Evolutionary conservation across 768 basidiomycete species (phyloP), one percentile per base, ranked within the genome.

Genomic region (Tephrocybe sp.): DNA sequence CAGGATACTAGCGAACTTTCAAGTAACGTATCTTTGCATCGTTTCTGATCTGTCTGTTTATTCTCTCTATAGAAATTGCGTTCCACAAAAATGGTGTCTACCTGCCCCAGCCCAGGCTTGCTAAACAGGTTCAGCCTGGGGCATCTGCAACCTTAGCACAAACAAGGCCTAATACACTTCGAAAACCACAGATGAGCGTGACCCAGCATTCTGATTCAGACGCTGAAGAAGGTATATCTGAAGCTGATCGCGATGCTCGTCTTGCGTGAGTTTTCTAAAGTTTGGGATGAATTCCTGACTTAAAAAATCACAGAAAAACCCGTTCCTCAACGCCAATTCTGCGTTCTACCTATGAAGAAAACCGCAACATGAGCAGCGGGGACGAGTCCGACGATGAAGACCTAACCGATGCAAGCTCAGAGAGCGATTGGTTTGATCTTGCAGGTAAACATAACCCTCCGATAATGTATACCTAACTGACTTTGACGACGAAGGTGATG

Each of bases 311-410:
- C 56, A 85, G 84, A 44, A 73, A 72, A 57, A 80, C 79, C 6
- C 82, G 85, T 19, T 72, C 79, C 10, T 63, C 67, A 22, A 73
- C 75, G 4, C 76, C 75, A 5, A 53, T 69, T 19, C 53, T 68
- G 40, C 68, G 70, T 10, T 54, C 62, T 16, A 30, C 49, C 16
- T 64, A 75, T 20, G 77, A 78, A 6, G 79, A 75, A 16, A 70
- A 84, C 42, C 69, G 69, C 14, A 75, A 72, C 47, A 73, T 84
- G 60, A 81, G 79, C 8, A 85, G 82, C 44, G 83, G 80, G 3
- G 89, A 91, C 55, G 90, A 92, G 65, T 92, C 90, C 2, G 91
- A 92, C 57, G 71, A 88, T 55, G 83, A 80, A 19, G 86, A 85
- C 60, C 61, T 87, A 43, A 86, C 82, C 2, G 85, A 85, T 41